Evolutionary conservation across 2,329 filamentous ascomycete genomes (phyloP).

Genomic region (Pseudocercospora ulei): DNA sequence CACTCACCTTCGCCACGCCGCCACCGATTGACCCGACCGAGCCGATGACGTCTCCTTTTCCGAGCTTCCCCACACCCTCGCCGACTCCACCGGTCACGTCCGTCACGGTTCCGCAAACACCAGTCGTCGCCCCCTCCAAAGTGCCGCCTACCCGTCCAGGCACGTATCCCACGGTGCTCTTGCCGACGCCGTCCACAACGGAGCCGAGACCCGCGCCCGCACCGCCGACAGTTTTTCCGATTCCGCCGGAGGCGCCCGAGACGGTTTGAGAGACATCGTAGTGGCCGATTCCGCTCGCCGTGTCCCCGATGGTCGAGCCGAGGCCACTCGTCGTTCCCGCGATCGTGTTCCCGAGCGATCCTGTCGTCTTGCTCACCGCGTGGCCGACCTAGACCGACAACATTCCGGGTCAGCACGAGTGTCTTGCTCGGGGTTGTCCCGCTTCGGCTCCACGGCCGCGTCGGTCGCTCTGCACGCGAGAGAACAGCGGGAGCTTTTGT

Average conservation of each 20-base stretch:
- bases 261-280: slow-evolving; percentile 38
- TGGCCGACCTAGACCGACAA: too few relatives aligned
- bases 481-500: too few relatives aligned
- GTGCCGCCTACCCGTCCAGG: slow-evolving; percentile 36
- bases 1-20: slow-evolving; percentile 35
- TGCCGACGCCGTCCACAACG: slow-evolving; percentile 27
- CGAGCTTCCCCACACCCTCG: slow-evolving; percentile 40
- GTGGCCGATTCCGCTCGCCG: slow-evolving; percentile 38
- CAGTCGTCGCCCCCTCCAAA: slow-evolving; percentile 38
- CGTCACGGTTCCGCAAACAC: slow-evolving; percentile 37
- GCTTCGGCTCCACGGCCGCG: too few relatives aligned
- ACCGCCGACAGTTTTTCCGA: slow-evolving; percentile 35
- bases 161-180: slow-evolving; percentile 33
- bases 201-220: slow-evolving; percentile 25
- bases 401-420: too few relatives aligned
- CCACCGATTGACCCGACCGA: slow-evolving; percentile 37
- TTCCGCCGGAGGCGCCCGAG: slow-evolving; percentile 33
- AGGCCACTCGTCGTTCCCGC: slow-evolving; percentile 37
- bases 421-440: too few relatives aligned
- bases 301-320: slow-evolving; percentile 39
- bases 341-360: slow-evolving; percentile 38
- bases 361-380: slow-evolving; percentile 36
- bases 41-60: slow-evolving; percentile 40
- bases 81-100: slow-evolving; percentile 36
- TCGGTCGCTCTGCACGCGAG: too few relatives aligned